Percentiles rank a stretch among this genome's conserved stretches.
phyloP scores from a whole-genome alignment of 2,329 filamentous ascomycete species.

The Aspergillus fumigatus region DNA sequence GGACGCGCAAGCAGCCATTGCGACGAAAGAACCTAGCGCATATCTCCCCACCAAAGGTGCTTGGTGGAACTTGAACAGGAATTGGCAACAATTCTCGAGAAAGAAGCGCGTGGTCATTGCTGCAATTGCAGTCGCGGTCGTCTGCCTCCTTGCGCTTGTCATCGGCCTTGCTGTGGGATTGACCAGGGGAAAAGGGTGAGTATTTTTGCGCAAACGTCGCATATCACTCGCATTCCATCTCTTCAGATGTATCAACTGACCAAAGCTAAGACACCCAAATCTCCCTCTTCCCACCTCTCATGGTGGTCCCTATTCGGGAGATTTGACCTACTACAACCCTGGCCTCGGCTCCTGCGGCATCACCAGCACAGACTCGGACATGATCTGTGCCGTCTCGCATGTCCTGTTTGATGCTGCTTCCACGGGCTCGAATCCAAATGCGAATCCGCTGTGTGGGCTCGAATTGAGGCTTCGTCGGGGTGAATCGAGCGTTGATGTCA shows the following conservation, averaged over 20 bases:
- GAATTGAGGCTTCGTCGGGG: constrained; percentile 59
- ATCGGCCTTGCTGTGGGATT: constrained; percentile 24
- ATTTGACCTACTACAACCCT: constrained; percentile 66
- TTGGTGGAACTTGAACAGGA: constrained; percentile 7
- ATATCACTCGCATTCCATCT: neutral
- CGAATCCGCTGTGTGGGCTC: constrained; percentile 63
- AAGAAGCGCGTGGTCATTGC: constrained; percentile 16
- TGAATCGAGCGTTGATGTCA: constrained; percentile 56
- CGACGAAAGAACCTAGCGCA: neutral
- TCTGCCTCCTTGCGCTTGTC: constrained; percentile 17
- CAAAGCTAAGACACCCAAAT: constrained; percentile 7
- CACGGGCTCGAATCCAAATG: constrained; percentile 54
- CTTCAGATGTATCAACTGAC: neutral
- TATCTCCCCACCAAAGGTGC: neutral
- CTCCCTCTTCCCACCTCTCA: constrained; percentile 30
- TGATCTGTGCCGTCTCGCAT: constrained; percentile 64
- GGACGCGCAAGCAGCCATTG: neutral
- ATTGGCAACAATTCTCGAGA: constrained; percentile 5
- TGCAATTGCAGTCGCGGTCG: constrained; percentile 5
- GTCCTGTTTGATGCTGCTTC: constrained; percentile 59
- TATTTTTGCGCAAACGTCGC: neutral
- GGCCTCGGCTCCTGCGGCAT: constrained; percentile 66
- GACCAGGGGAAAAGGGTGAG: constrained; percentile 17
- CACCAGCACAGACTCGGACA: constrained; percentile 49
- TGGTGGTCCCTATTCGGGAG: constrained; percentile 53